Evolutionary conservation across 257 asterid species (phyloP).

Genomic region (Lithospermum erythrorhizon): DNA sequence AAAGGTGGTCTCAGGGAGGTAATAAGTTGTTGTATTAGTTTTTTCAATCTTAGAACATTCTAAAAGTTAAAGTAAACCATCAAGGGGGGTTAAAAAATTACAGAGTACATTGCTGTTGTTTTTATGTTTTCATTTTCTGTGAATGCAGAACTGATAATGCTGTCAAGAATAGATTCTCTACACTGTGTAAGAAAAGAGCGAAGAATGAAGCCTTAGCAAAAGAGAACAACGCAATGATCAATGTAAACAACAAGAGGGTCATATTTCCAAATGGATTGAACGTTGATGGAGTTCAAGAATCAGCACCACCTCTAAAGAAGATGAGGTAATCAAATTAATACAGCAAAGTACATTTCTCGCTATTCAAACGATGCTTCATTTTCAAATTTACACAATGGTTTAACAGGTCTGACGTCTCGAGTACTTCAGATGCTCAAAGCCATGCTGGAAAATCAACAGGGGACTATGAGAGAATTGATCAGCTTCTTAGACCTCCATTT

Average conservation of each 20-base stretch:
- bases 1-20: constrained; percentile 99
- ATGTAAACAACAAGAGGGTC: constrained; percentile 78
- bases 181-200: constrained; percentile 94
- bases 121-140: constrained; percentile 6
- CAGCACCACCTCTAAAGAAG: constrained; percentile 48
- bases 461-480: constrained; percentile 26
- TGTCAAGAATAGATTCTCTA: constrained; percentile 94
- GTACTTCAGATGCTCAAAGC: constrained; percentile 21
- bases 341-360: constrained; percentile 7
- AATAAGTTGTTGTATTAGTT: constrained; percentile 9
- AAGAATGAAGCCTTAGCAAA: constrained; percentile 81
- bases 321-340: constrained; percentile 38
- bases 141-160: constrained; percentile 86
- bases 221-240: constrained; percentile 60
- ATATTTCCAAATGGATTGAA: constrained; percentile 44
- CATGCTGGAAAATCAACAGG: constrained; percentile 30
- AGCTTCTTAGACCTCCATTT: constrained; percentile 57
- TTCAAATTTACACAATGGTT: constrained; percentile 14
- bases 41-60: neutral
- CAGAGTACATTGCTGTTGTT: too few relatives aligned
- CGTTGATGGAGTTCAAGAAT: constrained; percentile 40
- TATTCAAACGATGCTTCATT: constrained; percentile 4
- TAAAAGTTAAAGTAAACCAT: too few relatives aligned
- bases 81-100: too few relatives aligned
- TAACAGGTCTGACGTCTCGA: constrained; percentile 33